Evolutionary conservation across 441 rosid species (phyloP), one percentile per base, ranked within the genome.

Genomic region (Populus hybrid): DNA sequence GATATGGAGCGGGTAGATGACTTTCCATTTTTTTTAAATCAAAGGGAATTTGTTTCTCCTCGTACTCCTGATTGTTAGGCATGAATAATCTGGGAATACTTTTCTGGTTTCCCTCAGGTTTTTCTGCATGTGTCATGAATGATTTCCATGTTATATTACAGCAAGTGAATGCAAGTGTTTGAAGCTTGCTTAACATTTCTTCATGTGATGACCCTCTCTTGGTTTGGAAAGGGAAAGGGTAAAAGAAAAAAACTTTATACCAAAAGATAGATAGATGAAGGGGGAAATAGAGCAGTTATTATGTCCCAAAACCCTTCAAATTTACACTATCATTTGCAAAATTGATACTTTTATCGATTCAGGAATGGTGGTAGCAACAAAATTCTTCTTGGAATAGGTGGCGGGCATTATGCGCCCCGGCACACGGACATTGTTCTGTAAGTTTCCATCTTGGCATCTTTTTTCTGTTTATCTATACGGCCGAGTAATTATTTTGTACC

Each of bases 381-480:
- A 82, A 90, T 90, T 50, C 94, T 92, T 63, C 79, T 90, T 66
- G 98, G 94, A 59, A 86, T 93, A 61, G 96, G 94, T 71, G 93
- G 97, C 77, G 98, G 97, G 75, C 94, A 92, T 84, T 93, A 92
- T 70, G 97, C 89, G 36, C 97, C 97, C 76, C 90, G 93, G 69
- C 98, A 93, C 72, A 86, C 87, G 97, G 98, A 92, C 80, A 83
- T 93, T 76, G 93, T 78, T 84, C 42, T 78, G 97, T 93, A 86
- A 86, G 98, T 86, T 71, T 71, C 23, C 33, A 29, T 64, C 36
- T 10, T 53, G n/a, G 20, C 21, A 67, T 20, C 20, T 14, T 29
- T 38, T 38, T 68, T 33, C 21, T 33, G 40, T 18, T 7, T 20
- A 36, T 35, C 69, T 63, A 50, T 7, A 16, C 12, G 0, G 18